A percentile compares a stretch with the other conserved stretches of the same genome.
These are phyloP conservation scores for Aspergillus floridensis DNA, from an alignment of 2,329 filamentous ascomycete species.

Conservation along the genomic window DNA sequence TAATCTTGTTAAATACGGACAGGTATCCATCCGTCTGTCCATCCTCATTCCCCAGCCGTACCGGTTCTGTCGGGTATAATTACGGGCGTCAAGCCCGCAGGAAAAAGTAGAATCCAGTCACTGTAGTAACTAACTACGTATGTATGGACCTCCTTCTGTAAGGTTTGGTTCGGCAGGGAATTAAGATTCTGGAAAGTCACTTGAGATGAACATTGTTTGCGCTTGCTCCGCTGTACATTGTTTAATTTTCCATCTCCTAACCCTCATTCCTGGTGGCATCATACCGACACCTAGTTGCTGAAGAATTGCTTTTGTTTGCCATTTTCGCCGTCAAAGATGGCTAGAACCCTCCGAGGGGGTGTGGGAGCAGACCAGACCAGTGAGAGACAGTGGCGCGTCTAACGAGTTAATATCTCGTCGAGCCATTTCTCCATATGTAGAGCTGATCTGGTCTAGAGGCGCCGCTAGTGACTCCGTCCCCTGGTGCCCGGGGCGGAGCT, in stretches of 20 bases:
- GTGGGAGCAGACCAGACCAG: neutral
- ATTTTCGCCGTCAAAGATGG: neutral
- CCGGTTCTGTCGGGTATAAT: neutral
- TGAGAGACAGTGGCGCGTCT: neutral
- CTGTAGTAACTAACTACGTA: conserved; percentile 1
- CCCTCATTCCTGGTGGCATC: neutral
- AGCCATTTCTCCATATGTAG: neutral
- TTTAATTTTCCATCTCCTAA: neutral
- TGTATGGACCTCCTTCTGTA: neutral
- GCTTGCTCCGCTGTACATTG: neutral
- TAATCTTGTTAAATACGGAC: no score
- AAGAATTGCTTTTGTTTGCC: neutral
- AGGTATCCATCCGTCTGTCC: neutral
- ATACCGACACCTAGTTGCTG: neutral
- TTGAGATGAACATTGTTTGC: no score
- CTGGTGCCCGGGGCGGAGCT: conserved; percentile 9
- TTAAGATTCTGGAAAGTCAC: neutral
- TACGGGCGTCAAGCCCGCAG: neutral
- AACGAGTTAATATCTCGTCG: neutral
- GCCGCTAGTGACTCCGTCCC: conserved; percentile 12
- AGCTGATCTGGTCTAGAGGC: conserved; percentile 2
- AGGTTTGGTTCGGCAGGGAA: neutral
- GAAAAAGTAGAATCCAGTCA: neutral
- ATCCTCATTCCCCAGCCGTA: neutral
- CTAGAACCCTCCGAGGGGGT: neutral